These are phyloP conservation scores for Sporothrix mexicana DNA, from an alignment of 2,329 filamentous ascomycete species.

Conservation along the genomic window DNA sequence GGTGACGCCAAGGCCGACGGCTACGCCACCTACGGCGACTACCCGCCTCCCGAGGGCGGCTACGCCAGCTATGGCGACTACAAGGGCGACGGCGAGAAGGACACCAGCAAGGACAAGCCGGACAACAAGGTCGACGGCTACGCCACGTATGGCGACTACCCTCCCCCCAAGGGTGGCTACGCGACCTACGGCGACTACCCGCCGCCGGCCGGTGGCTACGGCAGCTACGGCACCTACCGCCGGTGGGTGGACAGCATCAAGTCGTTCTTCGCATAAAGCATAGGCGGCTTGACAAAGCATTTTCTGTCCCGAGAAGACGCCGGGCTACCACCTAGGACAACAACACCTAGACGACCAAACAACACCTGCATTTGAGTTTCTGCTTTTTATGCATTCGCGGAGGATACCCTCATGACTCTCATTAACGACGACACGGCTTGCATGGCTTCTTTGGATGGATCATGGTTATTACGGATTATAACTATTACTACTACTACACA, in stretches of 20 bases:
- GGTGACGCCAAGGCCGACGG: slow-evolving; percentile 2
- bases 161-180: slow-evolving; percentile 26
- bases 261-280: slow-evolving; percentile 27
- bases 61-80: slow-evolving; percentile 33
- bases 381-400: background rate
- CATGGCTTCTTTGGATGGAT: background rate
- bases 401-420: slow-evolving; percentile 14
- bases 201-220: slow-evolving; percentile 25
- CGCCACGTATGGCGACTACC: slow-evolving; percentile 33
- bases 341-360: background rate
- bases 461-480: background rate
- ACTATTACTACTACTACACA: background rate
- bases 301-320: background rate
- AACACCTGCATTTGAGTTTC: background rate
- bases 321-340: background rate
- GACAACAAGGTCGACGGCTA: slow-evolving; percentile 24
- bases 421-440: slow-evolving; percentile 7
- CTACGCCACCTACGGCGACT: slow-evolving; percentile 34
- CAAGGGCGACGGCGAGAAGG: slow-evolving; percentile 1
- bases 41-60: slow-evolving; percentile 21
- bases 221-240: slow-evolving; percentile 34
- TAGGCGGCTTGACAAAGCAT: background rate
- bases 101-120: background rate
- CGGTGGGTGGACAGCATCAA: slow-evolving; percentile 34
- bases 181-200: slow-evolving; percentile 33